Evolutionary conservation across 1,284 basidiomycete genomes (phyloP), one percentile per base, ranked within the genome.

Genomic region (Apiotrichum akiyoshidainum): DNA sequence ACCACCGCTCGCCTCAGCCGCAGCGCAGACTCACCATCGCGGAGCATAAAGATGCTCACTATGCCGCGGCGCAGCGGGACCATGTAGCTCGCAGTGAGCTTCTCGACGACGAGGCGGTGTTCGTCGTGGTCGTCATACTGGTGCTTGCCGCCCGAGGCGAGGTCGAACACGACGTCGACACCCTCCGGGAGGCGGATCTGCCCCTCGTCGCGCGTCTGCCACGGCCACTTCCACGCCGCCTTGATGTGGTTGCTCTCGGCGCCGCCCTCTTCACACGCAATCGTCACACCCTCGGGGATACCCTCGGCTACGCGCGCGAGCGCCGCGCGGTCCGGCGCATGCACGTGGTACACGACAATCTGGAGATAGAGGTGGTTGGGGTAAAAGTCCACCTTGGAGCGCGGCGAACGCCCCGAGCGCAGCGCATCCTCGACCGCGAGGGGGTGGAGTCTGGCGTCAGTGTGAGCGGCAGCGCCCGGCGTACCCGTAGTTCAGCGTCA

Each of bases 381-480:
- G 68, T 78, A 79, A 57, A 77, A 79, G 57, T 79, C 77, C 39
- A 75, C 48, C 59, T 79, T 79, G 52, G 71, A 73, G 21, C 77
- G 74, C 31, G 76, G 76, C 16, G 61, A 72, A 58, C 72, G 71
- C 46, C 59, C 57, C 12, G 71, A 68, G 41, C 74, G 70, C 17
- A 79, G 64, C 5, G 74, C 68, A 59, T 79, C 77, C 64, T 79
- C 77, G 6, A 79, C 72, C 0, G 77, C 73, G 1, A 79, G 68
- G 0, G 77, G 77, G 54, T 79, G 77, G 9, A 79, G 69, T 21
- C 73, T 76, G 68, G 26, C 14, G 40, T 48, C 40, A 9, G 9
- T 7, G 45, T 37, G 12, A 41, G 44, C 34, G 39, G 26, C 26
- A 51, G 17, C 14, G 22, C 14, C 12, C 8, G 26, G 64, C 70